These are phyloP conservation scores for Thraustotheca clavata DNA, from an alignment of 352 stramenopile genomes.

Conservation along the genomic window DNA sequence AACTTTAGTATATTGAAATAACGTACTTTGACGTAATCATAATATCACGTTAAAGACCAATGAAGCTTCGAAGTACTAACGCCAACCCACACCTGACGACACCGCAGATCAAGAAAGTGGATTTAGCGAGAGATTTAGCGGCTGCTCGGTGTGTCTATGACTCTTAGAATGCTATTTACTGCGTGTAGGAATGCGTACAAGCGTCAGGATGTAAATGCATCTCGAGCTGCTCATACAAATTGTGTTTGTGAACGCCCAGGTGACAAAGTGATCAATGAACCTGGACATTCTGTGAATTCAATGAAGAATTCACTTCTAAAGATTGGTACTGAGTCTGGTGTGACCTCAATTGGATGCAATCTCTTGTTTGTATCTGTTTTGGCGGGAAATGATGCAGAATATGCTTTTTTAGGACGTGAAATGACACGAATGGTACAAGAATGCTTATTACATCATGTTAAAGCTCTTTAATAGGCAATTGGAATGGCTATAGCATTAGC, in stretches of 20 bases:
- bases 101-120: too few relatives aligned
- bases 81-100: too few relatives aligned
- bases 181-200: slow-evolving; percentile 20
- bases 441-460: too few relatives aligned
- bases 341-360: slow-evolving; percentile 6
- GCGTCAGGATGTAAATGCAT: slow-evolving; percentile 5
- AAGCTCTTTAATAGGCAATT: background rate
- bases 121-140: too few relatives aligned
- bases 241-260: background rate
- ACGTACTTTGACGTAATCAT: too few relatives aligned
- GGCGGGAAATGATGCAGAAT: background rate
- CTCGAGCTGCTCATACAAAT: slow-evolving; percentile 5
- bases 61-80: too few relatives aligned
- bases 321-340: background rate
- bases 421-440: background rate
- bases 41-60: too few relatives aligned
- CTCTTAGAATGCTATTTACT: too few relatives aligned
- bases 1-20: too few relatives aligned
- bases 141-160: too few relatives aligned
- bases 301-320: slow-evolving; percentile 12
- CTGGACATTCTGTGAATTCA: slow-evolving; percentile 9
- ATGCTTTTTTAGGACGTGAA: background rate
- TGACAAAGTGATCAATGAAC: background rate
- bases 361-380: background rate
- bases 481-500: background rate